Evolutionary conservation across 2,329 filamentous ascomycete species (phyloP), one percentile per base, ranked within the genome.

Genomic region (Xenoacremonium recifei): DNA sequence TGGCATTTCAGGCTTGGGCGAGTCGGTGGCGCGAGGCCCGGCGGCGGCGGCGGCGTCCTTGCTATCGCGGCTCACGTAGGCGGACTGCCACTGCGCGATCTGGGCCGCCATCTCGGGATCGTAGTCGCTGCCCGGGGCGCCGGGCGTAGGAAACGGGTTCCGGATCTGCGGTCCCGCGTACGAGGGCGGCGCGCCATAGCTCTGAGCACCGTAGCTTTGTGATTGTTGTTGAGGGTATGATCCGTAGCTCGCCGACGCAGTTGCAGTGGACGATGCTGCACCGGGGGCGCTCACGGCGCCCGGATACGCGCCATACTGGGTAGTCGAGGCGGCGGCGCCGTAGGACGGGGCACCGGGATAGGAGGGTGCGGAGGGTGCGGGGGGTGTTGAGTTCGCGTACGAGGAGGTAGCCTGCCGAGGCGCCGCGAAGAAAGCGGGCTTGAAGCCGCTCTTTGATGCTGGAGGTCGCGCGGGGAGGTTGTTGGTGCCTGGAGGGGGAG

Each of bases 51-150:
- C 63, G 42, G 72, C 42, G 60, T 64, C 38, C 50, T 55, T 58
- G 39, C 60, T 60, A n/a, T 64, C 53, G 25, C 62, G 60, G 37
- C 75, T 77, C 49, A 82, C 79, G 66, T 96, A 96, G 19, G 90
- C 89, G 66, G 86, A 92, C 67, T 95, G 90, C 89, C 92, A 96
- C 66, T 95, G 88, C 36, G 91, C 90, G 48, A 96, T 91, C 65
- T 95, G 89, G 21, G 89, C 89, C 44, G 93, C 89, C 72, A 89
- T 85, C 54, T 96, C 89, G 3, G 89, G 82, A 57, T 96, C 78
- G 60, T 75, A 80, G 50, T 75, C 72, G 50, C 63, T 67, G 46
- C 54, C 56, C 42, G 57, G 63, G 50, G 59, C 63, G 47, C 72
- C 74, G 17, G 85, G 84, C 12, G 77, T 75, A 10, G 84, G 84